A percentile compares a stretch with the other conserved stretches of the same genome.
phyloP scores from a whole-genome alignment of 2,329 filamentous ascomycete genomes.

The Botrytis deweyae region DNA sequence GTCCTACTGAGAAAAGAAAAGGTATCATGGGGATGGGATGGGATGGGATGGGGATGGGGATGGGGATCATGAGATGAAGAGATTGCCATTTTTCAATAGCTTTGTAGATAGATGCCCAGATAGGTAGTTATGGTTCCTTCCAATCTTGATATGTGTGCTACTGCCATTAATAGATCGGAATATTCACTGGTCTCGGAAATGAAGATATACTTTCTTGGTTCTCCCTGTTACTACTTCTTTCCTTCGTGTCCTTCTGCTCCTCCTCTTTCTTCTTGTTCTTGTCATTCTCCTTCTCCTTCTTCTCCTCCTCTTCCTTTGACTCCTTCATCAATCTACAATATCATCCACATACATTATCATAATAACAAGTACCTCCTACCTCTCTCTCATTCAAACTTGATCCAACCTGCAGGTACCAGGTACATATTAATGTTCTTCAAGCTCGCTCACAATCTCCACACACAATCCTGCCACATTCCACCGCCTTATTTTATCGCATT shows the following conservation, averaged over 20 bases:
- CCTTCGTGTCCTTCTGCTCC: neutral
- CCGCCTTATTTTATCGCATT: neutral
- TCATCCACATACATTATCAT: neutral
- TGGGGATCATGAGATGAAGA: neutral
- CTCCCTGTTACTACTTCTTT: too few relatives aligned
- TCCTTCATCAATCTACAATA: neutral
- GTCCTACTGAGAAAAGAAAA: neutral
- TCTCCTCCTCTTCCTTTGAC: neutral
- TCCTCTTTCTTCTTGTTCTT: too few relatives aligned
- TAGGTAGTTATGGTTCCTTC: neutral
- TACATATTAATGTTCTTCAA: neutral
- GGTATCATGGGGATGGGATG: neutral
- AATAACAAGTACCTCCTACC: neutral
- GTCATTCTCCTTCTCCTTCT: neutral
- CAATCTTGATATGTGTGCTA: neutral
- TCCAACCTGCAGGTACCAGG: neutral
- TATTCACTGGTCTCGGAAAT: slow-evolving; percentile 4
- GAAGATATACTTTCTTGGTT: neutral
- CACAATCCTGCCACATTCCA: neutral
- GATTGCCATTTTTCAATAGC: neutral
- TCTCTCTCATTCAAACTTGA: neutral
- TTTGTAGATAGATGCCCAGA: neutral
- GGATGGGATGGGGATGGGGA: neutral
- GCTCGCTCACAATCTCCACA: neutral
- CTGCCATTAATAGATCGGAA: neutral